phyloP scores from a whole-genome alignment of 2,329 filamentous ascomycete species.

The Trichoderma aggressivum region DNA sequence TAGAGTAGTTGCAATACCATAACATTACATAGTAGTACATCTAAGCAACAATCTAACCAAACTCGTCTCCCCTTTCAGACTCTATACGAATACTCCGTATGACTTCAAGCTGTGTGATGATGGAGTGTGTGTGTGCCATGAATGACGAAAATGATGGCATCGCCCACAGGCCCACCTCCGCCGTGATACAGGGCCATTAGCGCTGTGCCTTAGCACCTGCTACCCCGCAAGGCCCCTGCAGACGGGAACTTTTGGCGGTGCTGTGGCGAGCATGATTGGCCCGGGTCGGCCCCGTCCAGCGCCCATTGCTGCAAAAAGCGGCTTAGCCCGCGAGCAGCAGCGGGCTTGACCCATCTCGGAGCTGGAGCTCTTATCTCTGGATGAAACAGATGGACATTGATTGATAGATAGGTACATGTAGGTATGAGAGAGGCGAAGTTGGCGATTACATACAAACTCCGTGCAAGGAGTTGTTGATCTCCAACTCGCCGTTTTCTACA shows the following conservation, averaged over 20 bases:
- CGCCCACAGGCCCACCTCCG: background rate
- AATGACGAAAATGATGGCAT: constrained; percentile 14
- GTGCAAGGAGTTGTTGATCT: background rate
- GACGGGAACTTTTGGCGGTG: constrained; percentile 12
- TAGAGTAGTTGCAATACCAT: background rate
- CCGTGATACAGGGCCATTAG: background rate
- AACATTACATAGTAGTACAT: fast-evolving
- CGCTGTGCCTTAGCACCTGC: background rate
- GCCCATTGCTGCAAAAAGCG: background rate
- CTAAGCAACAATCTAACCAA: background rate
- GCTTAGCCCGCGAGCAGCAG: background rate
- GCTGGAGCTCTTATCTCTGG: background rate
- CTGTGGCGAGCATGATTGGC: background rate
- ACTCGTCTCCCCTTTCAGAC: background rate
- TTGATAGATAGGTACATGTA: background rate
- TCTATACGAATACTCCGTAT: background rate
- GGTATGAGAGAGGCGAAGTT: background rate
- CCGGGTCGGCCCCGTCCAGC: background rate
- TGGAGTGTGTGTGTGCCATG: background rate
- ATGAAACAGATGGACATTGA: background rate
- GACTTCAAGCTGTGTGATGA: background rate
- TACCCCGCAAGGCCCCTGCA: constrained; percentile 13
- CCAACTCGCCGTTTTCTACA: background rate
- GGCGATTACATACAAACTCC: background rate
- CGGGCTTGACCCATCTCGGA: background rate